Percentiles rank a stretch among this genome's conserved stretches.
phyloP scores from a whole-genome alignment of 2,329 filamentous ascomycete genomes.

The Anthostomella pinea region DNA sequence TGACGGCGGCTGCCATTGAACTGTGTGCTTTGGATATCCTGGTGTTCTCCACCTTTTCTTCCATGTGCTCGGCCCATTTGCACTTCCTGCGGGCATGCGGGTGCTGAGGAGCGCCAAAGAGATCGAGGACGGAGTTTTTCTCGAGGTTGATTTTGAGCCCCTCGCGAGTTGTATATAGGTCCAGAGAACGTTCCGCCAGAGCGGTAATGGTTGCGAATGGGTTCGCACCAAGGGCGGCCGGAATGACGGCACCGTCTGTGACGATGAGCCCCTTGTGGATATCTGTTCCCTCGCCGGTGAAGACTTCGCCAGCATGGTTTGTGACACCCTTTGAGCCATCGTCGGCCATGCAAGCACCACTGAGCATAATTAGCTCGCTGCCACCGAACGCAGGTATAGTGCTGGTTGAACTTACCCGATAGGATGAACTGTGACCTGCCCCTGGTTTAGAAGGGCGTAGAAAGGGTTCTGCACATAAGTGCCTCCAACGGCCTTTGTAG shows the following conservation, averaged over 20 bases:
- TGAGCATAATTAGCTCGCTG: conserved; percentile 21
- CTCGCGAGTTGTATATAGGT: conserved; percentile 42
- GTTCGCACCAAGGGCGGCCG: conserved; percentile 62
- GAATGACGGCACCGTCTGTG: conserved; percentile 60
- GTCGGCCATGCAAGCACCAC: conserved; percentile 62
- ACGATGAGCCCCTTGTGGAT: conserved; percentile 58
- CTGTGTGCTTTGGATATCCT: conserved; percentile 36
- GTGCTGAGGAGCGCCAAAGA: conserved; percentile 51
- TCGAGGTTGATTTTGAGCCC: conserved; percentile 44
- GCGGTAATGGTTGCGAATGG: conserved; percentile 68
- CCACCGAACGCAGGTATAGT: background rate
- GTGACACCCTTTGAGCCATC: conserved; percentile 56
- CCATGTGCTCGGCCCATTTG: conserved; percentile 17
- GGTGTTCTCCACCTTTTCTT: conserved; percentile 33
- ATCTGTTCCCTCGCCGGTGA: conserved; percentile 49
- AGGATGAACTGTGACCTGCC: conserved; percentile 64
- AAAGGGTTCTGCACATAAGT: conserved; percentile 59
- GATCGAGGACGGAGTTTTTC: conserved; percentile 48
- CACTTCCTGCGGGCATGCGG: conserved; percentile 19
- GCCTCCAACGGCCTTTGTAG: conserved; percentile 57
- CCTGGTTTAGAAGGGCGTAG: conserved; percentile 51
- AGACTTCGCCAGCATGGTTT: conserved; percentile 60
- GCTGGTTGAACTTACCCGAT: conserved; percentile 50
- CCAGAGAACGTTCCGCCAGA: conserved; percentile 62
- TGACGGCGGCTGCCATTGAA: conserved; percentile 41